Base-by-base conservation (phyloP, 345 rosid species). In the Hibiscus syriacus region DNA sequence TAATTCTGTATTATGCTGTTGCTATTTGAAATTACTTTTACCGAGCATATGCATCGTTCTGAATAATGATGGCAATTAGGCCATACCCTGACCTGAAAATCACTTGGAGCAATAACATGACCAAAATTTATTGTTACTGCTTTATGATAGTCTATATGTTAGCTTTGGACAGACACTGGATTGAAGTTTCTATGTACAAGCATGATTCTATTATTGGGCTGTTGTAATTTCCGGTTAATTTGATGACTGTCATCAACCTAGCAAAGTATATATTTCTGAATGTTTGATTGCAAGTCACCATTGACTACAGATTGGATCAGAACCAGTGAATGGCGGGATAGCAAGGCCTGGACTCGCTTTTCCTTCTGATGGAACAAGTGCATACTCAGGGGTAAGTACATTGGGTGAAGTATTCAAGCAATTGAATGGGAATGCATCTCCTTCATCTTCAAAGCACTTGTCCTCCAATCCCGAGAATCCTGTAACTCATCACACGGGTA, bases 271-370 rank as follows among this genome's bases (percentile, higher is more conserved):
- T 69, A 19, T 59, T 45, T 73, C 29, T 50, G 60, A 54, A 46
- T 48, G 53, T 23, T 55, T 30, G 41, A 63, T 23, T 23, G 5
- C 36, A 9, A 65, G 58, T 66, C 61, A 16, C 23, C 5, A 29
- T 66, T 38, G 56, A 71, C 60, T 81, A 64, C 82, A 83, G 89
- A 79, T 70, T 74, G 74, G 57, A 36, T 58, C 73, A 25, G 71
- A 27, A 41, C 68, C 79, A 69, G 62, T 38, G 22, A 74, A 69
- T 45, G 72, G 32, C 69, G 64, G 52, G 34, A 64, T 3, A 8
- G 45, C 55, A 76, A 77, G 69, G 69, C 68, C 60, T 69, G 80
- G 73, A 71, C 71, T 60, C 32, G 23, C 73, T 57, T 43, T 66
- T 25, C 69, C 69, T 32, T 73, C 72, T 59, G 60, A 34, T 55